Evolutionary conservation across 495 filamentous ascomycete genomes (phyloP), one percentile per base, ranked within the genome.

Genomic region (Physcia stellaris): DNA sequence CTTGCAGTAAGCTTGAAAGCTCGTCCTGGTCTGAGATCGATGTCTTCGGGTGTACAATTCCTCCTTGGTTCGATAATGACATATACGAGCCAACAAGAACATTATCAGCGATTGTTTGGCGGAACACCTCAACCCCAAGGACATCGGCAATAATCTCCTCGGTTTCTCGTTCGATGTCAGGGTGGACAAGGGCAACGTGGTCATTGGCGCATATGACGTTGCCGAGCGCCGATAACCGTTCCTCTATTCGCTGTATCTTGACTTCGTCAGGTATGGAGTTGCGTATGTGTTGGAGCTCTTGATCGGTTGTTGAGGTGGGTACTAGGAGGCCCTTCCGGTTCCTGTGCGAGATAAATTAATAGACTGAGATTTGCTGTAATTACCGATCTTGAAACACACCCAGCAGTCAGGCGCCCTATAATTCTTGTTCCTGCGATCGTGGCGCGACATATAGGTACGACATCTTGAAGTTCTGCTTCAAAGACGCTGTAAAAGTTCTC

Each of bases 401-500:
- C 90, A 55, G 87, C 83, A 40, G 92, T 94, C 64, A 98, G 70
- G 53, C 88, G 76, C 31, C 90, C 90, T 52, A 98, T 79, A 57
- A 98, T 96, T 43, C 88, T 69, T 24, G 88, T 98, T 41, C 90
- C 92, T 21, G 86, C 86, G 54, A 98, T 96, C n/a, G 87, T 94
- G 38, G 85, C 83, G 55, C 88, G 83, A 63, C 86, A 94, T 63
- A 96, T 94, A 44, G 90, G 90, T 39, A 98, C 93, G 40, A 94
- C 80, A 66, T 96, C 92, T 67, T 90, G 83, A 24, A 98, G 68
- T 64, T 98, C 90, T 40, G 90, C 77, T 66, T 98, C 92, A 68
- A 98, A 98, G 49, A 96, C 70, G 68, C 67, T 79, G 73, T 96
- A 98, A 62, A 98, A 98, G 68, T 95, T 96, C 73, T 95, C 88